These are phyloP conservation scores for Nicotiana obtusifolia DNA, from an alignment of 257 asterid species.

Conservation along the genomic window DNA sequence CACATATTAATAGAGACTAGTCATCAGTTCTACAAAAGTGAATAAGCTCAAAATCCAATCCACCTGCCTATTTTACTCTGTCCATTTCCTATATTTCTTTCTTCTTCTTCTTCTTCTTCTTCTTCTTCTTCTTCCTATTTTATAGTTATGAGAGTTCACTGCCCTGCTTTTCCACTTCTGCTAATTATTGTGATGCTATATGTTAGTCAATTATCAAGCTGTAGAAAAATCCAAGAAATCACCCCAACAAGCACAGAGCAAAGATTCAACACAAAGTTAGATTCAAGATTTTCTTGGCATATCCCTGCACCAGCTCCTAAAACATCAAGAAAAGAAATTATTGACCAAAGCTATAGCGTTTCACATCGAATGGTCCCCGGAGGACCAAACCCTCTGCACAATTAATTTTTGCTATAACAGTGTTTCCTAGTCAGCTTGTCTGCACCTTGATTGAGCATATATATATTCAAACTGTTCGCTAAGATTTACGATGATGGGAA, in stretches of 20 bases:
- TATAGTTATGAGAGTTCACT: background rate
- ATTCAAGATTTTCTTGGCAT: slow-evolving; percentile 23
- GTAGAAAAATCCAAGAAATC: slow-evolving; percentile 6
- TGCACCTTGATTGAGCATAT: fast-evolving
- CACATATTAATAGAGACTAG: background rate
- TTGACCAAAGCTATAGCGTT: slow-evolving; percentile 11
- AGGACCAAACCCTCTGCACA: slow-evolving; percentile 66
- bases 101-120: background rate
- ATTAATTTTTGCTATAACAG: slow-evolving; percentile 12
- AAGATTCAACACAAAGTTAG: slow-evolving; percentile 5
- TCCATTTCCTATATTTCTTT: background rate
- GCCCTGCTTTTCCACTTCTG: background rate
- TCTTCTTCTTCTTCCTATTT: background rate
- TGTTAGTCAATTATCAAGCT: background rate
- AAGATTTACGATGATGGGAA: too few species aligned
- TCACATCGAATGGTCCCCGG: slow-evolving; percentile 41
- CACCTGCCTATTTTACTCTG: background rate
- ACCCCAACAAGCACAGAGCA: background rate
- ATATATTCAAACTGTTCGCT: too few species aligned
- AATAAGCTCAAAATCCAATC: background rate
- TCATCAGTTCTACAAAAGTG: background rate
- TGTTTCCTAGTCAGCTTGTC: background rate
- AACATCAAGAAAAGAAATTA: slow-evolving; percentile 18
- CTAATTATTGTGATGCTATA: background rate
- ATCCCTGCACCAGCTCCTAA: slow-evolving; percentile 23